Evolutionary conservation across 1,284 basidiomycete species (phyloP), one percentile per base, ranked within the genome.

Genomic region (Phlebopus sp.): DNA sequence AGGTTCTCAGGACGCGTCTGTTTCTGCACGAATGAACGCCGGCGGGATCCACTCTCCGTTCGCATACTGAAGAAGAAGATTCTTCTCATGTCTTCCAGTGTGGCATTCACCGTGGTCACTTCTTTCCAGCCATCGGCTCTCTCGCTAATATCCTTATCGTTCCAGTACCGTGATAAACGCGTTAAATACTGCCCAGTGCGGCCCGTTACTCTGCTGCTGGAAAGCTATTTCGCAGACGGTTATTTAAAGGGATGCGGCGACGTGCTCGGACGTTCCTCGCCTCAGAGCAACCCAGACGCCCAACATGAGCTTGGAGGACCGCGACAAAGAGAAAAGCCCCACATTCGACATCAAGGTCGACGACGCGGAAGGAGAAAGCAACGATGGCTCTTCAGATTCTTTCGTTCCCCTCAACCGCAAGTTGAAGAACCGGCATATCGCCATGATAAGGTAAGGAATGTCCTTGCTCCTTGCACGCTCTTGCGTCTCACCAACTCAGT

Each of bases 391-490:
- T 3, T 17, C 25, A 27, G 30, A 15, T 9, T 19, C 21, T 18
- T 21, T 34, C 11, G 7, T 29, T 2, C 41, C 34, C 11, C 62
- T 63, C 38, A 44, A 54, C 5, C 62, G 62, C 25, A 53, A 51
- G 39, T 47, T 68, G 4, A 60, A 66, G 44, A 67, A 60, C 44
- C 64, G 64, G 5, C 66, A 68, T 55, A 52, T 64, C 10, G 61
- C 66, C 23, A 68, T 64, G 66, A 67, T 64, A 14, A 67, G 64
- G 66, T 53, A 35, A 2, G 19, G 18, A 1, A 11, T 1, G 17
- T 27, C 8, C 2, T 14, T 5, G 1, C 13, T 23, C 21, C 2
- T 9, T 29, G 25, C 18, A 21, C 11, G 1, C 9, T 23, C 3
- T 5, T 15, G 13, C 34, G 11, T 1, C 15, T 42, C 1, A 48